phyloP scores from a whole-genome alignment of 352 stramenopile species.

The Phytopythium cucurbitacearum region DNA sequence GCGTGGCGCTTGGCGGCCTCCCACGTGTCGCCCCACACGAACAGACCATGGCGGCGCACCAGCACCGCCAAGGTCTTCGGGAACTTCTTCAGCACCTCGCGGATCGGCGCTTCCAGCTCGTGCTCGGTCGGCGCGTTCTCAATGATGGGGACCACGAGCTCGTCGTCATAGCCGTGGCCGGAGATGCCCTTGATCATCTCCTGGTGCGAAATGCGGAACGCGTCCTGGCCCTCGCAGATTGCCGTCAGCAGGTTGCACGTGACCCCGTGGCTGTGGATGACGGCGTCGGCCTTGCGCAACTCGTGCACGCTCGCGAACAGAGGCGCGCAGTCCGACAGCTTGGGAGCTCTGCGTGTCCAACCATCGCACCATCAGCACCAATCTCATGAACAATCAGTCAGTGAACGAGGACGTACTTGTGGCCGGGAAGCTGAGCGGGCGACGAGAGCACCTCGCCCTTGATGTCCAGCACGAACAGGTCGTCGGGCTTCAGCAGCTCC shows the following conservation, averaged over 20 bases:
- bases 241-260: conserved; percentile 88
- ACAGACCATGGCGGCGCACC: conserved; percentile 94
- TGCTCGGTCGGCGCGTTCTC: conserved; percentile 95
- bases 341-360: conserved; percentile 29
- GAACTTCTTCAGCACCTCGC: conserved; percentile 80
- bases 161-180: conserved; percentile 88
- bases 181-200: conserved; percentile 98
- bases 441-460: conserved; percentile 75
- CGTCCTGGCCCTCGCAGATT: conserved; percentile 75
- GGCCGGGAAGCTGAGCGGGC: conserved; percentile 32
- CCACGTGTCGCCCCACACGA: conserved; percentile 96
- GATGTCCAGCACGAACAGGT: conserved; percentile 93
- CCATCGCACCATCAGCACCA: background rate
- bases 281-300: conserved; percentile 65
- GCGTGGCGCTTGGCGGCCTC: conserved; percentile 95
- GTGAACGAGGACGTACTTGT: conserved; percentile 18
- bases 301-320: conserved; percentile 94
- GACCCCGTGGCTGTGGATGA: conserved; percentile 79
- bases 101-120: conserved; percentile 88
- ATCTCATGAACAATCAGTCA: background rate
- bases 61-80: conserved; percentile 91
- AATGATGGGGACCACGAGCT: conserved; percentile 95
- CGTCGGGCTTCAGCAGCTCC: conserved; percentile 93
- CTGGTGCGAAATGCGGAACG: conserved; percentile 92
- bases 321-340: conserved; percentile 92